Evolutionary conservation across 2,329 filamentous ascomycete species (phyloP), one percentile per base, ranked within the genome.

Genomic region (Paecilomyces variotii): DNA sequence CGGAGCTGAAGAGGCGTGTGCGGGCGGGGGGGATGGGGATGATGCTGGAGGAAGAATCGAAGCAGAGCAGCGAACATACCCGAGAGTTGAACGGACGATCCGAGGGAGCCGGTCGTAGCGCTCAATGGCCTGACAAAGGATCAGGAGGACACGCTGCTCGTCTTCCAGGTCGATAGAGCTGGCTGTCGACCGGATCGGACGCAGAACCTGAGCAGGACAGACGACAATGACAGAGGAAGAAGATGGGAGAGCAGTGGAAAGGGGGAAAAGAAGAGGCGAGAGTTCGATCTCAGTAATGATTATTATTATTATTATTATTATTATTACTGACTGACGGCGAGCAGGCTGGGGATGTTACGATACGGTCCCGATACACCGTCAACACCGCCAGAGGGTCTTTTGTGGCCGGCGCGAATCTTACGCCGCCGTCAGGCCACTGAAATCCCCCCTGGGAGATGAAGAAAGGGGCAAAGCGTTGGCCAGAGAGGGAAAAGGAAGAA

Each of bases 61-160:
- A 35, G 53, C 53, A 35, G 32, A 35, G 27, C 53, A 54, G 32
- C 24, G 24, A 27, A 54, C 53, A 54, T 35, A 54, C 53, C 53
- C 30, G 14, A 3, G 19, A 54, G 35, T 45, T 19, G 35, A 45
- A n/a, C 30, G 30, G 14, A 14, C 12, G 28, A 54, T 54, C 53
- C 53, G 53, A 35, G 53, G 19, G 53, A 54, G 53, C 53, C 53
- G 53, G 28, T n/a, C n/a, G 50, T 52, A 52, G 50, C 50, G 50
- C 25, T 26, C 35, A 7, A 45, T 45, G 35, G 35, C 35, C 35
- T 45, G 35, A 14, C n/a, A 14, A 45, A 45, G n/a, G 19, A 19
- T 14, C 35, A 14, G 35, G 35, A 45, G 35, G 14, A 14, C 35
- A 45, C 35, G 14, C 35, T 45, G 35, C 35, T 7, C 35, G n/a